Evolutionary conservation across 2,329 filamentous ascomycete genomes (phyloP).

Genomic region (Phyllosticta paracitricarpa): DNA sequence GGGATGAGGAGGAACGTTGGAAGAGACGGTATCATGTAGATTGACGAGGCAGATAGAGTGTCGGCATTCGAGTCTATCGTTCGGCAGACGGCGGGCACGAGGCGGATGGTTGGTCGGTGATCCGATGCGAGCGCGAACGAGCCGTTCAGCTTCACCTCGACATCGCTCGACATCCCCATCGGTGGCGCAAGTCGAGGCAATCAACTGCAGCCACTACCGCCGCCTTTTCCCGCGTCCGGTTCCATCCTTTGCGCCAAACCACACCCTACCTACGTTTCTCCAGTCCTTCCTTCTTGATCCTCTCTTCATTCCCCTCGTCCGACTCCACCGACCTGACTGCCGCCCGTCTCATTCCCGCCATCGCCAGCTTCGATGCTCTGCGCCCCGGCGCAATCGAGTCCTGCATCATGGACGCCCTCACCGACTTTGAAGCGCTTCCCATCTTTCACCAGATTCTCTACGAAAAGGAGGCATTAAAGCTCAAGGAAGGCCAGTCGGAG

Average conservation of each 20-base stretch:
- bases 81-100: not conserved
- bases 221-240: not conserved
- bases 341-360: not conserved
- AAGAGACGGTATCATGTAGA: not conserved
- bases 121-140: not conserved
- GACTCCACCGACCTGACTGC: not conserved
- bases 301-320: not conserved
- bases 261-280: not conserved
- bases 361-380: slow-evolving; percentile 4
- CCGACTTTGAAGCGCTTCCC: slow-evolving; percentile 8
- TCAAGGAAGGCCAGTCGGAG: slow-evolving; percentile 11
- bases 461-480: slow-evolving; percentile 9
- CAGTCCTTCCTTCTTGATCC: not conserved
- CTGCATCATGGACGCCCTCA: slow-evolving; percentile 7
- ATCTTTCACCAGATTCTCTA: slow-evolving; percentile 6
- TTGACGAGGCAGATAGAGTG: not conserved
- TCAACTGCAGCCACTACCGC: not conserved
- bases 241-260: not conserved
- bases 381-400: slow-evolving; percentile 1
- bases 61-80: not conserved
- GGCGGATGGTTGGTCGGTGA: not conserved
- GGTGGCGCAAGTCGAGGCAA: not conserved
- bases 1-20: not conserved
- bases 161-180: not conserved
- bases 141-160: not conserved